Evolutionary conservation across 2,329 filamentous ascomycete genomes (phyloP), one percentile per base, ranked within the genome.

Genomic region (Nemania abortiva): DNA sequence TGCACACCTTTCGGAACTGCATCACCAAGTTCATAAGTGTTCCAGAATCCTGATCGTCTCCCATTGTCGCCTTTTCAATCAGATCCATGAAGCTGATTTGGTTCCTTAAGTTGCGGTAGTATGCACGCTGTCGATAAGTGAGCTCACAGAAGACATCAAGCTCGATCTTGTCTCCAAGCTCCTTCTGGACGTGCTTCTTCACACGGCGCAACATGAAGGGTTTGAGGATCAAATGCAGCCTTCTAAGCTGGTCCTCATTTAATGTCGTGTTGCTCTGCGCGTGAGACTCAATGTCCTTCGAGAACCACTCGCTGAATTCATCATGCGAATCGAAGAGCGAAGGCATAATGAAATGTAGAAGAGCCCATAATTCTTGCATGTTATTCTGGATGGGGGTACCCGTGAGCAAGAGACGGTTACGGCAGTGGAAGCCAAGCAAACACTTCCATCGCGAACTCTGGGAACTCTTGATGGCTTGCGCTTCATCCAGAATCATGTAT

Each of bases 321-420:
- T 97, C 93, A 81, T 96, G 93, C 0, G 92, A 95, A 81, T 96
- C 96, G 81, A 99, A 99, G 60, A 99, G 86, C 52, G 93, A 97
- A n/a, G 96, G 96, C 96, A 99, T 98, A 84, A 98, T 98, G 84
- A 99, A 99, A 86, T 99, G 96, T 22, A 99, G 87, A 73, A 99
- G 83, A 34, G 96, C 96, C 96, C 96, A 99, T 68, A 99, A 83
- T 82, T 99, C 95, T 82, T 98, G 96, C 96, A 99, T 99, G 86
- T 98, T 99, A 84, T 99, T 99, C 81, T 99, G 96, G 73, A 99
- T 98, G 2, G 96, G 96, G 0, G 96, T 99, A 83, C 96, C 96
- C 0, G 96, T 99, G 22, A 99, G 88, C 53, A 99, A 85, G 55
- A 99, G 88, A 74, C 96, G 90, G 82, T 98, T 99, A 69, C 96